Base-by-base conservation (phyloP, 164 flowering plant species). In the Saururus chinensis region DNA sequence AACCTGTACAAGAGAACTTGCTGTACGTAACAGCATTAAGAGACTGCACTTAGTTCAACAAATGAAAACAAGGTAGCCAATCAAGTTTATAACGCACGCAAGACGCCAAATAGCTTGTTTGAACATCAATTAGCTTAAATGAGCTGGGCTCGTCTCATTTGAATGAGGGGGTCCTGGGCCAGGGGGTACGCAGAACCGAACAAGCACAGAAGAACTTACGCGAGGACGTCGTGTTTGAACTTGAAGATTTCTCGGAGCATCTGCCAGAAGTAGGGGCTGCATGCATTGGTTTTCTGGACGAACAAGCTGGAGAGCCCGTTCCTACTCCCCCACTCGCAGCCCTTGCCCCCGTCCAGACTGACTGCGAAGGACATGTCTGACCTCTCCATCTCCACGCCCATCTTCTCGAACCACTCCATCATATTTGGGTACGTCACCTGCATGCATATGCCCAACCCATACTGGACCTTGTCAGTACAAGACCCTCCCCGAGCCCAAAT, bases 331-430 rank as follows among this genome's bases (percentile, higher is more conserved):
- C 98, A 93, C 68, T 86, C 98, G 25, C 73, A 83, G 7, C 95
- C 96, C 2, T 45, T 56, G 16, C 96, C 97, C 9, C 73, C 64
- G 62, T 88, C 89, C 62, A 93, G 64, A 79, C 98, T 88, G 64
- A 84, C 98, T 0, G 97, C 71, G 66, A 93, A 89, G 19, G 97
- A 89, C 98, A 93, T 89, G 48, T 93, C 98, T 1, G 96, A 88
- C 12, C 37, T 42, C 75, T 88, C 96, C 92, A 89, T 84, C 0
- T 88, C 97, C 24, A 93, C 75, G 61, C 96, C 98, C 61, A 93
- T 82, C 60, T 62, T 83, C 77, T 93, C 97, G 65, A 93, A 89
- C 45, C 87, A 81, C 73, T 88, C 92, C 95, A 89, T 77, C 96
- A 85, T 86, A 64, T 88, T 93, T 60, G 97, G 97, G 71, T 85